Conservation (phyloP, 192 early-diverging fungal species). For the Anaeromyces robustus region DNA sequence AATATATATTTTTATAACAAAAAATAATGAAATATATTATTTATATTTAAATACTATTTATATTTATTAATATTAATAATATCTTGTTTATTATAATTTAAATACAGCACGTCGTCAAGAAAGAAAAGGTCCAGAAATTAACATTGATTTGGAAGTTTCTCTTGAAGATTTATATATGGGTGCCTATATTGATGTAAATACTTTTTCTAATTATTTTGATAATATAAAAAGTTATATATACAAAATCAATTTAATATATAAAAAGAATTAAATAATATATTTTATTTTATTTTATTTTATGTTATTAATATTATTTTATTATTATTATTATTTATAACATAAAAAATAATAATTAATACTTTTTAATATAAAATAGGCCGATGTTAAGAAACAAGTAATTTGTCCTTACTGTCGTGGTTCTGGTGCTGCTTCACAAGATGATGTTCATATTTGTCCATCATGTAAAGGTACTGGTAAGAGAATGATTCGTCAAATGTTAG, state of each 20-base stretch:
- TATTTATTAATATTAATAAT: no score
- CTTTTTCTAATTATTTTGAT: neutral
- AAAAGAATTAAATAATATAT: no score
- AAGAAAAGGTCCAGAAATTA: conserved; percentile 65
- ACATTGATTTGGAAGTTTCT: conserved; percentile 64
- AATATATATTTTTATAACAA: no score
- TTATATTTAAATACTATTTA: no score
- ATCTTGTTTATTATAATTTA: no score
- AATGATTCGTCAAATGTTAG: conserved; percentile 70
- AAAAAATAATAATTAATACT: no score
- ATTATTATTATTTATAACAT: no score
- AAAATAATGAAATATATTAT: no score
- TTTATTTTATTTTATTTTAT: no score
- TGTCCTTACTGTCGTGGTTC: conserved; percentile 86
- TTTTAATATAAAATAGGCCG: conserved; percentile 28
- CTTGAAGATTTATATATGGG: conserved; percentile 86
- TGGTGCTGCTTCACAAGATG: conserved; percentile 69
- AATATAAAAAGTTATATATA: no score
- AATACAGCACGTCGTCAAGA: conserved; percentile 34
- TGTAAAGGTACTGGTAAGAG: conserved; percentile 71
- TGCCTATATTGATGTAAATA: conserved; percentile 47
- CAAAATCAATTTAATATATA: no score
- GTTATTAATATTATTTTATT: no score
- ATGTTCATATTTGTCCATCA: conserved; percentile 62
- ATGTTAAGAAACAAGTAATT: conserved; percentile 84